Base-by-base conservation (phyloP, 2,329 filamentous ascomycete species). In the Botrytis porri region DNA sequence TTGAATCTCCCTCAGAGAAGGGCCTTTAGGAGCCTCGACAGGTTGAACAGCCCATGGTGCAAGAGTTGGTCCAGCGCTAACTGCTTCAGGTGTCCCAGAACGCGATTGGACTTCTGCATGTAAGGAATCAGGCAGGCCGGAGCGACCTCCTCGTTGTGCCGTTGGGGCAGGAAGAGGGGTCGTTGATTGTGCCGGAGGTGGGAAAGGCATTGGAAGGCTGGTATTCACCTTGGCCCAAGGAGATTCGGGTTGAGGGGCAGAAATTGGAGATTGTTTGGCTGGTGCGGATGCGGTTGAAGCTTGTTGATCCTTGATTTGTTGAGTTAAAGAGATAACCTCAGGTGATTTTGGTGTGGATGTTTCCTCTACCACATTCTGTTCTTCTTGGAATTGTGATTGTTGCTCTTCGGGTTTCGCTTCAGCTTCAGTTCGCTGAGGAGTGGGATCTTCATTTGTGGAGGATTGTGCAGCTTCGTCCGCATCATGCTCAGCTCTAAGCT, bases 1-100 rank as follows among this genome's bases (percentile, higher is more conserved):
- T 82, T 99, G 96, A 37, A 99, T 99, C 80, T 99, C 95, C 83
- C 94, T 97, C 75, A 99, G 85, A 74, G 95, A 98, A 3, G 95
- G 96, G 0, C 94, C 95, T 82, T 93, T 97, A 59, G 93, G 89
- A 37, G 87, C 84, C 74, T 89, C 87, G 66, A 92, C 91, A 4
- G 88, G 88, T 76, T 98, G 94, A 81, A 96, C 96, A 8, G 96
- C 96, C 96, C 96, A 99, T 0, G 96, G 96, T 0, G 96, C 96
- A 77, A 98, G 84, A 0, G 95, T 93, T 6, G 94, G 89, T 41
- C 60, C 69, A 3, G 81, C 70, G 81, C 80, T 61, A 81, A 83
- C 80, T 22, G 84, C 83, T 61, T 90, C 89, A 3, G 93, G 95
- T 0, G 94, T 97, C 76, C 93, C 92, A 2, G 92, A 93, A 75